phyloP scores from a whole-genome alignment of 768 basidiomycete genomes.

The Dioszegia crocea region DNA sequence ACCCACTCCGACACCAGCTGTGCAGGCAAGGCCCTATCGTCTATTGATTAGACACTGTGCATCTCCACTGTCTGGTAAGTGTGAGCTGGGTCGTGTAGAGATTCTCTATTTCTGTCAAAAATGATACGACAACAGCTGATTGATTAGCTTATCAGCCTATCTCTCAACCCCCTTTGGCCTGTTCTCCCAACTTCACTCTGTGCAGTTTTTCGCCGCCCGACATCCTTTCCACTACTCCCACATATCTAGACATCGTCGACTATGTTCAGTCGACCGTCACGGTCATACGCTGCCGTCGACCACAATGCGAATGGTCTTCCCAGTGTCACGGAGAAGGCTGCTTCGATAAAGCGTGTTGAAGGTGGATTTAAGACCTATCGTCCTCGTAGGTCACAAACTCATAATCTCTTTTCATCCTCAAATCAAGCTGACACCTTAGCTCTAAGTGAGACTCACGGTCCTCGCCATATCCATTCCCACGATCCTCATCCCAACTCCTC shows the following conservation, averaged over 20 bases:
- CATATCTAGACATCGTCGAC: neutral
- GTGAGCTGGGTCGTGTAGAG: too few species aligned
- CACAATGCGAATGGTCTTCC: constrained; percentile 32
- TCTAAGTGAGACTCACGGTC: constrained; percentile 33
- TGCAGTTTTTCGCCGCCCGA: too few species aligned
- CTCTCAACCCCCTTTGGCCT: too few species aligned
- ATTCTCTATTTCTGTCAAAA: too few species aligned
- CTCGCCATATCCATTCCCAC: constrained; percentile 22
- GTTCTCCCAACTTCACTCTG: too few species aligned
- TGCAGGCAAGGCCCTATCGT: too few species aligned
- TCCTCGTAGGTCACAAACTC: constrained; percentile 33
- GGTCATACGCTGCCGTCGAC: constrained; percentile 38
- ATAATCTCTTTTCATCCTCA: neutral
- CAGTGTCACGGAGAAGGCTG: constrained; percentile 13
- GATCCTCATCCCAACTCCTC: constrained; percentile 35
- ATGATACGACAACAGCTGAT: too few species aligned
- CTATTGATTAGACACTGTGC: too few species aligned
- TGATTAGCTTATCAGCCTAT: too few species aligned
- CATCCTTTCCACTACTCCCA: neutral
- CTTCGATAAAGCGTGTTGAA: constrained; percentile 14
- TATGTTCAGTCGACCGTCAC: constrained; percentile 23
- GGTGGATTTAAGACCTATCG: constrained; percentile 41
- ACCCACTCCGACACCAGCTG: too few species aligned
- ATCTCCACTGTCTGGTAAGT: too few species aligned
- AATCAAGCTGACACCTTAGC: constrained; percentile 13